These are phyloP conservation scores for Saccharomyces hybrid DNA, from an alignment of 1,139 yeast genomes.

Conservation along the genomic window DNA sequence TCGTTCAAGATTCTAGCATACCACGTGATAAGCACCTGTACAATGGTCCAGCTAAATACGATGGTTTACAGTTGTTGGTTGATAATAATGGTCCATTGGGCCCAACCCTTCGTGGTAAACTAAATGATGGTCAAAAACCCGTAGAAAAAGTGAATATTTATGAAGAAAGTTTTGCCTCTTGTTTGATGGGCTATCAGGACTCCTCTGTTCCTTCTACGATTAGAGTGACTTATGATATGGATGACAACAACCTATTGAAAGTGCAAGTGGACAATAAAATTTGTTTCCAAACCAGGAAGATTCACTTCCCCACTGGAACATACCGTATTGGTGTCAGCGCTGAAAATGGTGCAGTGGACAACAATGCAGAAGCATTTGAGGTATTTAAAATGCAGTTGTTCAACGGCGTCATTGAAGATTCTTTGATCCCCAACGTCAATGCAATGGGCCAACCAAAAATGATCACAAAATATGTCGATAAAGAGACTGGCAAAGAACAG, in stretches of 20 bases:
- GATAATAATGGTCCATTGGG: slow-evolving; percentile 44
- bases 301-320: slow-evolving; percentile 28
- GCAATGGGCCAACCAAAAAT: slow-evolving; percentile 41
- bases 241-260: slow-evolving; percentile 40
- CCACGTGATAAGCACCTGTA: slow-evolving; percentile 12
- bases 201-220: slow-evolving; percentile 62
- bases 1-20: slow-evolving; percentile 29
- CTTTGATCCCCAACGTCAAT: slow-evolving; percentile 48
- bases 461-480: slow-evolving; percentile 30
- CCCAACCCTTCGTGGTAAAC: slow-evolving; percentile 42
- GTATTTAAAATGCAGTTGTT: slow-evolving; percentile 49
- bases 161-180: slow-evolving; percentile 43
- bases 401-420: slow-evolving; percentile 47
- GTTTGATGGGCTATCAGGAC: slow-evolving; percentile 52
- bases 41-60: slow-evolving; percentile 36
- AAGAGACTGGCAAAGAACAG: slow-evolving; percentile 28
- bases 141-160: slow-evolving; percentile 21
- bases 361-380: slow-evolving; percentile 48
- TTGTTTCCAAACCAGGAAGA: slow-evolving; percentile 56
- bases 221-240: slow-evolving; percentile 54
- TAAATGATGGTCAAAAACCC: slow-evolving; percentile 42
- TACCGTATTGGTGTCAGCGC: slow-evolving; percentile 49
- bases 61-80: slow-evolving; percentile 54
- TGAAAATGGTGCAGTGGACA: slow-evolving; percentile 30
- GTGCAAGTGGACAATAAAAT: slow-evolving; percentile 64